phyloP scores from a whole-genome alignment of 2,329 filamentous ascomycete genomes.

The Metarhizium sp. region DNA sequence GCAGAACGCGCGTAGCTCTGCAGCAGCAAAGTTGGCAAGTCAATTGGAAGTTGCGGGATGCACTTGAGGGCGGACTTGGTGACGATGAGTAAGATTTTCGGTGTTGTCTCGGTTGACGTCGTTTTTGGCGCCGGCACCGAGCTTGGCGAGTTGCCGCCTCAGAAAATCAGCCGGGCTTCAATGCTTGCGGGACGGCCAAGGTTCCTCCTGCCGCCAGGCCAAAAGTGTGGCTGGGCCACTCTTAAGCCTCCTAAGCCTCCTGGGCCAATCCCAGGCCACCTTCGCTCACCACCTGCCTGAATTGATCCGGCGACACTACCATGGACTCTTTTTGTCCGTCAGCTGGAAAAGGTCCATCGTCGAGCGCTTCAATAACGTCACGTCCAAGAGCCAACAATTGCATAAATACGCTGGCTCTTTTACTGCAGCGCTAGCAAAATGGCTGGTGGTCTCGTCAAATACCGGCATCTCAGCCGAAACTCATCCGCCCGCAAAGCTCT shows the following conservation, averaged over 20 bases:
- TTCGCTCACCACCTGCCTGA: slow-evolving; percentile 5
- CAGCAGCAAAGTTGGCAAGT: slow-evolving; percentile 6
- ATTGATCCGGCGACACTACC: background rate
- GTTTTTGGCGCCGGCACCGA: slow-evolving; percentile 6
- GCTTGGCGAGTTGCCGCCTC: no score
- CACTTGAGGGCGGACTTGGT: background rate
- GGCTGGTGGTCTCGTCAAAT: slow-evolving; percentile 81
- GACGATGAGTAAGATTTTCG: background rate
- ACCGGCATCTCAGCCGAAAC: slow-evolving; percentile 76
- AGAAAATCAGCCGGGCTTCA: no score
- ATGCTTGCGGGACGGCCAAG: no score
- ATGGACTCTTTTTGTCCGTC: background rate
- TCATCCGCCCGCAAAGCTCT: slow-evolving; percentile 86
- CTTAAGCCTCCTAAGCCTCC: no score
- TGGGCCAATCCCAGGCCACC: background rate
- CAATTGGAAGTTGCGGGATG: slow-evolving; percentile 1
- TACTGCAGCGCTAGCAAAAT: slow-evolving; percentile 36
- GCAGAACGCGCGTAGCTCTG: slow-evolving; percentile 17
- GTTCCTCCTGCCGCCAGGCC: slow-evolving; percentile 1
- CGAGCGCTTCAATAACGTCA: background rate
- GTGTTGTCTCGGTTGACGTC: slow-evolving; percentile 9
- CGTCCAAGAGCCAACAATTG: background rate
- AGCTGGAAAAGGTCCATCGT: background rate
- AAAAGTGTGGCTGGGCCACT: slow-evolving; percentile 18
- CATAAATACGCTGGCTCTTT: background rate